These are phyloP conservation scores for Suhomyces ambrosiae DNA, from an alignment of 1,139 yeast genomes.

Conservation along the genomic window DNA sequence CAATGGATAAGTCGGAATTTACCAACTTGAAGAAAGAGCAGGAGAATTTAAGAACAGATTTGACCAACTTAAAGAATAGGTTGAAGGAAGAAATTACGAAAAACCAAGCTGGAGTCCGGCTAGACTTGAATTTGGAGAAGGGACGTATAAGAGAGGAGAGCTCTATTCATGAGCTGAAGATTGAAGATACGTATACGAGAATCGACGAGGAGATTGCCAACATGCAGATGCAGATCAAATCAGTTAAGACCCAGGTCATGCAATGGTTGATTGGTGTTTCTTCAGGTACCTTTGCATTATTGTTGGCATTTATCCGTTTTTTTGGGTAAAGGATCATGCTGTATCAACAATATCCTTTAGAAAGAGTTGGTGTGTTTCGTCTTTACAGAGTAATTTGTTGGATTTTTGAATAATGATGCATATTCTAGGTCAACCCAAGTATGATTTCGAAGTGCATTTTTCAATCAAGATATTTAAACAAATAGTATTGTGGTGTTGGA, in stretches of 20 bases:
- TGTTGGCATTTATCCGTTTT: slow-evolving; percentile 85
- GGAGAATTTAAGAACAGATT: slow-evolving; percentile 79
- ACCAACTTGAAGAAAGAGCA: slow-evolving; percentile 83
- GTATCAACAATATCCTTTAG: too few relatives aligned
- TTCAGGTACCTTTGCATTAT: slow-evolving; percentile 94
- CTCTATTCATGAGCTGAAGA: slow-evolving; percentile 87
- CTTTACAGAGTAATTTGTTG: too few relatives aligned
- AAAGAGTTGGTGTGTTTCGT: too few relatives aligned
- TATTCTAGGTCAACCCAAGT: too few relatives aligned
- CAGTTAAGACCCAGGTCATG: slow-evolving; percentile 92
- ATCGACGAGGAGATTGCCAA: slow-evolving; percentile 95
- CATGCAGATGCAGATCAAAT: slow-evolving; percentile 91
- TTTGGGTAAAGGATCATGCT: too few relatives aligned
- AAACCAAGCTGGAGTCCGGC: slow-evolving; percentile 84
- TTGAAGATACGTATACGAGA: slow-evolving; percentile 91
- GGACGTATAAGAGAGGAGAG: slow-evolving; percentile 95
- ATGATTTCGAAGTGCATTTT: too few relatives aligned
- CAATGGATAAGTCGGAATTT: slow-evolving; percentile 85
- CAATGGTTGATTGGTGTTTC: slow-evolving; percentile 98
- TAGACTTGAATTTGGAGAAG: slow-evolving; percentile 89
- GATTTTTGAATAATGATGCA: too few relatives aligned
- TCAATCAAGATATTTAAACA: too few relatives aligned
- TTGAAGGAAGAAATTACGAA: slow-evolving; percentile 91
- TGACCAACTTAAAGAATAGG: slow-evolving; percentile 82
- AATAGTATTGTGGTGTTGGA: too few relatives aligned